These are phyloP conservation scores for Cutaneotrichosporon spelunceum DNA, from an alignment of 1,284 basidiomycete genomes.

Conservation along the genomic window DNA sequence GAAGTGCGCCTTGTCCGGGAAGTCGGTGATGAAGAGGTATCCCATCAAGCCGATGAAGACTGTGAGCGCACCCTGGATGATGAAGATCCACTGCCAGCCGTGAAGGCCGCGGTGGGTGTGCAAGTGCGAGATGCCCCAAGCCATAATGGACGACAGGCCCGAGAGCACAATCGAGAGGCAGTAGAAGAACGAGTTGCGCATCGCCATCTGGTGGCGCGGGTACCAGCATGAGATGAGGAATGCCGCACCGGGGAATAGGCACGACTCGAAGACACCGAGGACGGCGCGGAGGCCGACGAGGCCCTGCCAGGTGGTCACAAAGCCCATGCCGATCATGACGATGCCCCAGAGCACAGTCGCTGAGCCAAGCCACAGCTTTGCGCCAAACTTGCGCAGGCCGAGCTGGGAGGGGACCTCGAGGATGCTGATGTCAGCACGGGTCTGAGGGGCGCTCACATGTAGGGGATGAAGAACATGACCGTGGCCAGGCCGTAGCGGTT, in stretches of 20 bases:
- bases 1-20: constrained; percentile 24
- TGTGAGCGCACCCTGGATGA: constrained; percentile 17
- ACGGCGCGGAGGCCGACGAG: constrained; percentile 27
- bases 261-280: constrained; percentile 39
- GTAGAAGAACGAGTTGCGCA: constrained; percentile 50
- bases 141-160: constrained; percentile 20
- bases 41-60: constrained; percentile 15
- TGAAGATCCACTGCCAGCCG: constrained; percentile 21
- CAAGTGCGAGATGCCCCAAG: constrained; percentile 17
- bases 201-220: constrained; percentile 52
- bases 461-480: constrained; percentile 47
- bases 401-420: constrained; percentile 37
- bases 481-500: constrained; percentile 48
- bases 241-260: constrained; percentile 47
- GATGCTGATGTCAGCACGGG: constrained; percentile 39
- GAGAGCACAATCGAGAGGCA: constrained; percentile 30
- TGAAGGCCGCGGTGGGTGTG: constrained; percentile 8
- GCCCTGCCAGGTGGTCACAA: constrained; percentile 34
- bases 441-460: constrained; percentile 37
- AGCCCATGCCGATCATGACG: constrained; percentile 38
- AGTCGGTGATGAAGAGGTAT: constrained; percentile 17
- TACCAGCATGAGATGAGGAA: constrained; percentile 54
- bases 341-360: constrained; percentile 44
- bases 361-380: constrained; percentile 18
- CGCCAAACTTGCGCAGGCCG: constrained; percentile 30